Evolutionary conservation across 2,329 filamentous ascomycete species (phyloP), one percentile per base, ranked within the genome.

Genomic region (Zasmidium angulare): DNA sequence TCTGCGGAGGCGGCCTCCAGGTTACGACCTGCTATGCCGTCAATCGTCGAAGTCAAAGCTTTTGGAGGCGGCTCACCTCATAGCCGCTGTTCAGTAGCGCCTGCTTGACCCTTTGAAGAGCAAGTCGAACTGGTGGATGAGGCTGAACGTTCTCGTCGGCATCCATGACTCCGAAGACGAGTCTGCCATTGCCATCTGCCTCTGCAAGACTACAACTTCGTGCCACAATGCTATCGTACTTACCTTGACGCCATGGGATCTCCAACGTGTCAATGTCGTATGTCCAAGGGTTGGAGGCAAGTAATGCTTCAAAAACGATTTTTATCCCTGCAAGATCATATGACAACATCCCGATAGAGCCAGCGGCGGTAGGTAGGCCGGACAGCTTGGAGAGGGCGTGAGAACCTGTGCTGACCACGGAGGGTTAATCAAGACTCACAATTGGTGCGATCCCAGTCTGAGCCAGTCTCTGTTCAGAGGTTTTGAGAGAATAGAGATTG

Each of bases 1-100:
- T 46, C 19, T 68, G 67, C 14, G 64, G 53, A 7, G 66, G 65
- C 19, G 67, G 66, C 24, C 63, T 55, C 61, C 64, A 65, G 20
- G 60, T 47, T 31, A 67, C 46, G 43, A 43, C 14, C 36, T 43
- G 14, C 4, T 17, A 7, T 43, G 6, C 14, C 36, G n/a, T 43
- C n/a, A 43, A 17, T 43, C 3, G 3, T 3, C 11, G 4, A 17
- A 3, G 14, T 17, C n/a, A 4, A 7, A 17, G n/a, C 7, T 19
- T 7, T 43, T 17, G n/a, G 7, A 43, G 36, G 36, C 3, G 4
- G n/a, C 36, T 19, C n/a, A 63, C 53, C 56, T 66, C 65, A 54
- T 66, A 52, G 31, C 62, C 52, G 31, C 47, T 51, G n/a, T 56
- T 20, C 47, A 51, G 22, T 12, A 65, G 40, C 26, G 63, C 52